These are phyloP conservation scores for Phytophthora colocasiae DNA, from an alignment of 352 stramenopile species.

Conservation along the genomic window DNA sequence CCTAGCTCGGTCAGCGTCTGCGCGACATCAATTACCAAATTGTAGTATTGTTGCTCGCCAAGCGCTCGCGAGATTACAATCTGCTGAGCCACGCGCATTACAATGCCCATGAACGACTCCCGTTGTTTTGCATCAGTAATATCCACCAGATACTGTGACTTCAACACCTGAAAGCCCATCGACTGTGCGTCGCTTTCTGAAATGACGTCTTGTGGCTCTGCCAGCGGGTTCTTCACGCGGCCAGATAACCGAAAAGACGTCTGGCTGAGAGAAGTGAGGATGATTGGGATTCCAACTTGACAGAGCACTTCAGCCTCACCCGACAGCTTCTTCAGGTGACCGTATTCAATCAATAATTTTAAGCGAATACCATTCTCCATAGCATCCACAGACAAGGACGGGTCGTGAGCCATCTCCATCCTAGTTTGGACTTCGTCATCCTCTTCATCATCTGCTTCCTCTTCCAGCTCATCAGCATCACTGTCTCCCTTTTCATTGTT, in stretches of 20 bases:
- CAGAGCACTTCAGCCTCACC: slow-evolving; percentile 80
- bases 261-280: slow-evolving; percentile 83
- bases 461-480: slow-evolving; percentile 49
- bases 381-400: slow-evolving; percentile 79
- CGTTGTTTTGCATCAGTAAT: slow-evolving; percentile 75
- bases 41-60: slow-evolving; percentile 78
- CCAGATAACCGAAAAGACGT: slow-evolving; percentile 77
- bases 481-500: slow-evolving; percentile 27
- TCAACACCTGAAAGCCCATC: slow-evolving; percentile 80
- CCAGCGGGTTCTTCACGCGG: slow-evolving; percentile 65
- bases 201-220: slow-evolving; percentile 60
- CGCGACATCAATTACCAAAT: slow-evolving; percentile 79
- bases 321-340: slow-evolving; percentile 72
- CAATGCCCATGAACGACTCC: slow-evolving; percentile 86
- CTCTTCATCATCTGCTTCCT: slow-evolving; percentile 70
- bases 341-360: slow-evolving; percentile 83
- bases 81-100: slow-evolving; percentile 86
- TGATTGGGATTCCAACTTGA: slow-evolving; percentile 85
- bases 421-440: slow-evolving; percentile 53
- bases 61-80: slow-evolving; percentile 80
- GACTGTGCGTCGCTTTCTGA: slow-evolving; percentile 67
- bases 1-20: slow-evolving; percentile 81
- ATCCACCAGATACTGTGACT: slow-evolving; percentile 86
- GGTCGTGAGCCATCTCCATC: slow-evolving; percentile 74
- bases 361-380: slow-evolving; percentile 89